phyloP scores from a whole-genome alignment of 768 basidiomycete genomes.

The Clitopilus passeckerianus region DNA sequence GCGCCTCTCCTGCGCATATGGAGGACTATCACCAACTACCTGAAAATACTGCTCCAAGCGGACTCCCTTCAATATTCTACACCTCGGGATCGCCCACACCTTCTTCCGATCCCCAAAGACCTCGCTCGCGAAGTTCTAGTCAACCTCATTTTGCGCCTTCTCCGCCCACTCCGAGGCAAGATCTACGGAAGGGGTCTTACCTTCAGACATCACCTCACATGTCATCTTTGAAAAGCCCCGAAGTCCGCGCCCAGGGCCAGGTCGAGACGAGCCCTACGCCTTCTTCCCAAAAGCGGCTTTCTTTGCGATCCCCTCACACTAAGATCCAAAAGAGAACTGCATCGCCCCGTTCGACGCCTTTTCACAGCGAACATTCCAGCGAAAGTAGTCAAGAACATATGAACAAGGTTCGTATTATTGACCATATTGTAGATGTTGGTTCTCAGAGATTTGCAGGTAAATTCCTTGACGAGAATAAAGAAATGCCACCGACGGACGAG shows the following conservation, averaged over 20 bases:
- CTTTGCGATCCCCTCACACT: background rate
- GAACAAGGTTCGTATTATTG: background rate
- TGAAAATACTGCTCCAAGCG: background rate
- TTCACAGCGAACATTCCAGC: background rate
- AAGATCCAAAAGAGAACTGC: background rate
- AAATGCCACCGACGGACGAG: slow-evolving; percentile 17
- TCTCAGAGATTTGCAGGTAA: background rate
- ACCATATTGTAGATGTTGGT: background rate
- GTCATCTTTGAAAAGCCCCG: background rate
- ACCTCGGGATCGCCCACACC: background rate
- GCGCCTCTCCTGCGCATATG: slow-evolving; percentile 12
- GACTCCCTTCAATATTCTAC: background rate
- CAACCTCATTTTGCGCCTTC: background rate
- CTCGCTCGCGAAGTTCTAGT: background rate
- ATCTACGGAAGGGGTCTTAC: background rate
- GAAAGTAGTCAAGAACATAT: background rate
- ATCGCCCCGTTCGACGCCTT: background rate
- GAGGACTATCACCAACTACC: background rate
- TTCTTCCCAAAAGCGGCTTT: background rate
- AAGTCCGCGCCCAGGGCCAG: too few species aligned
- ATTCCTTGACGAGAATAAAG: background rate
- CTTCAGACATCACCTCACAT: background rate
- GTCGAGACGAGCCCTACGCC: background rate
- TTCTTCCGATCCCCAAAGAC: background rate
- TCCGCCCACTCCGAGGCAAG: background rate